Percentiles rank a stretch among this genome's conserved stretches.
Conservation (phyloP, 371 early-diverging fungal species). For the Mucor plumbeus region DNA sequence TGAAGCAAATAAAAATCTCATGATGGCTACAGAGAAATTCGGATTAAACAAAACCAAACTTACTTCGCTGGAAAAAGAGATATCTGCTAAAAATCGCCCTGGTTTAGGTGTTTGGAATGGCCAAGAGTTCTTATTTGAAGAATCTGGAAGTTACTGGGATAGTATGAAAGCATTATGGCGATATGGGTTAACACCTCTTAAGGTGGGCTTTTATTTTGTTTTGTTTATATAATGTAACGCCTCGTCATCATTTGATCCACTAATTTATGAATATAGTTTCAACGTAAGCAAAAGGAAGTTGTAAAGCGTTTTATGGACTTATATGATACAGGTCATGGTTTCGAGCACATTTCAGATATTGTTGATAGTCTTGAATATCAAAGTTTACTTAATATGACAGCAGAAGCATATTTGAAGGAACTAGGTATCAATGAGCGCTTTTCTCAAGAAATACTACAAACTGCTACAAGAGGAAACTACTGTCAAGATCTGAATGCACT, state of each 20-base stretch:
- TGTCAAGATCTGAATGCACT: constrained; percentile 66
- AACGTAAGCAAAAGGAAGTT: constrained; percentile 22
- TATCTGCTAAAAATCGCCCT: constrained; percentile 4
- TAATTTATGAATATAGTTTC: constrained; percentile 16
- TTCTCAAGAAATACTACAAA: constrained; percentile 58
- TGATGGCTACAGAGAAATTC: constrained; percentile 59
- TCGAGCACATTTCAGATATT: constrained; percentile 22
- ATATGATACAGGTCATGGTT: constrained; percentile 23
- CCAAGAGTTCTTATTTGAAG: constrained; percentile 52
- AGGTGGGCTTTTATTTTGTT: constrained; percentile 32
- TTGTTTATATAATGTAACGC: neutral
- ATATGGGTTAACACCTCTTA: constrained; percentile 58
- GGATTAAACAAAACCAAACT: constrained; percentile 41
- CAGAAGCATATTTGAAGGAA: constrained; percentile 46
- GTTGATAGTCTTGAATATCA: constrained; percentile 33
- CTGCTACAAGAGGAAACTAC: constrained; percentile 74
- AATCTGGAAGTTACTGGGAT: constrained; percentile 56
- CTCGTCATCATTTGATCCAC: neutral
- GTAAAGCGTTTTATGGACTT: constrained; percentile 26
- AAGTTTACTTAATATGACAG: constrained; percentile 35
- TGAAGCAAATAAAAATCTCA: constrained; percentile 59
- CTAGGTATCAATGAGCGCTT: constrained; percentile 41
- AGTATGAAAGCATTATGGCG: constrained; percentile 48
- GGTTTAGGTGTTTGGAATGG: constrained; percentile 62
- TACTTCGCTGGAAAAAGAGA: constrained; percentile 14